Conservation (phyloP, 2,329 filamentous ascomycete genomes). For the Alternaria panax region DNA sequence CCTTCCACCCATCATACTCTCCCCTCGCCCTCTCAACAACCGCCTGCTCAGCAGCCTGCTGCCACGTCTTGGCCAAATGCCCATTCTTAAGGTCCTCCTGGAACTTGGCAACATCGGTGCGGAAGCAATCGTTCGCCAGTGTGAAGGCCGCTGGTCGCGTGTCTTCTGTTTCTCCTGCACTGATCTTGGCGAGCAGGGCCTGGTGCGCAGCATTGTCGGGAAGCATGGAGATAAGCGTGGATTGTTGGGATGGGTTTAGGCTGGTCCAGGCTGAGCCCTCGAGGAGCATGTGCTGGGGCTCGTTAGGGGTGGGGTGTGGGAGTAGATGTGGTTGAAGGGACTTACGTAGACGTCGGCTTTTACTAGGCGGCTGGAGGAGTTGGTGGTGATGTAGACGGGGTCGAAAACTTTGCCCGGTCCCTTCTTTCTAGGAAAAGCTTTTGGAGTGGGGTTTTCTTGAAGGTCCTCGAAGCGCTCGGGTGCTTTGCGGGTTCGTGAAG, state of each 20-base stretch:
- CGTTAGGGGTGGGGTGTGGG: constrained; percentile 3
- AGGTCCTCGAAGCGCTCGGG: constrained; percentile 32
- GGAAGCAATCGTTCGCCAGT: constrained; percentile 55
- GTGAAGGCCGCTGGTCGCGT: constrained; percentile 36
- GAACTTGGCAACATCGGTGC: constrained; percentile 62
- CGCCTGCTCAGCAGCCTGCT: constrained; percentile 62
- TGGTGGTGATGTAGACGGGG: constrained; percentile 42
- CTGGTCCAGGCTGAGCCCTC: constrained; percentile 39
- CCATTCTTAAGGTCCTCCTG: constrained; percentile 64
- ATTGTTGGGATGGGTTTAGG: constrained; percentile 34
- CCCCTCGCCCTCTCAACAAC: constrained; percentile 61
- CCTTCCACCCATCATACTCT: constrained; percentile 65
- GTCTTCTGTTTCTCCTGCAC: constrained; percentile 20
- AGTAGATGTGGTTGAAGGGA: neutral
- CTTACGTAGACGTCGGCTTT: constrained; percentile 44
- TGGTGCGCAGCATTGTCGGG: constrained; percentile 25
- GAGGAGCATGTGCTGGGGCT: constrained; percentile 40
- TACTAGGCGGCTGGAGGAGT: constrained; percentile 38
- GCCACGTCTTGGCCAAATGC: constrained; percentile 65
- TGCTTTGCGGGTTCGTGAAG: constrained; percentile 38
- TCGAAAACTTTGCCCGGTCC: constrained; percentile 35
- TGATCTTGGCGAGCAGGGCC: constrained; percentile 23
- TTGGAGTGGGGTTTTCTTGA: constrained; percentile 16
- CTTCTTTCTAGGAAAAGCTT: constrained; percentile 18
- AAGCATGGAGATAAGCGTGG: constrained; percentile 33